Evolutionary conservation across 139 green algal species (phyloP).

Genomic region (Chlorella sp.): DNA sequence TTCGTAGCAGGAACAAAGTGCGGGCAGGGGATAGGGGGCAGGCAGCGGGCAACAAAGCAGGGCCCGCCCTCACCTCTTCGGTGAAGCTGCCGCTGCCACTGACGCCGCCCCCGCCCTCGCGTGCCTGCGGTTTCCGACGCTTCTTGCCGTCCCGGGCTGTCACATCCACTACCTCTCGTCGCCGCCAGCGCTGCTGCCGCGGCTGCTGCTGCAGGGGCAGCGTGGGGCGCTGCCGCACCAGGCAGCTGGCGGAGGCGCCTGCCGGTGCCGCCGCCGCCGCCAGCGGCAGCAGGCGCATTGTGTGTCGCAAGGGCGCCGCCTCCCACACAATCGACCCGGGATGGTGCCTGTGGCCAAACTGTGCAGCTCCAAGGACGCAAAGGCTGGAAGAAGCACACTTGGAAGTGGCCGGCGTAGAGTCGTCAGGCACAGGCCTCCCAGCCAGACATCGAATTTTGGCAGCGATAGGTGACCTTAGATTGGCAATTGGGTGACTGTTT

Average conservation of each 20-base stretch:
- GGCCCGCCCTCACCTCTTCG: not conserved
- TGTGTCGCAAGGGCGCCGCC: not conserved
- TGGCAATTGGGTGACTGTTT: too few relatives aligned
- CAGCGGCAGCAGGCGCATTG: not conserved
- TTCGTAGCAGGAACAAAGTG: not conserved
- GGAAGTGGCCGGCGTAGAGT: too few relatives aligned
- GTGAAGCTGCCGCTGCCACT: conserved; percentile 7
- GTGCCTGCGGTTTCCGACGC: conserved; percentile 3
- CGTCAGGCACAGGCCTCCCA: too few relatives aligned
- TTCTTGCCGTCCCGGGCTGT: conserved; percentile 24
- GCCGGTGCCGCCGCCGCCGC: not conserved
- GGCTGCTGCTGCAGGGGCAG: not conserved
- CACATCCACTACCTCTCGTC: not conserved
- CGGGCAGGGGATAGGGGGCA: not conserved
- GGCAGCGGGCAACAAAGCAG: not conserved
- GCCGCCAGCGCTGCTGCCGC: not conserved
- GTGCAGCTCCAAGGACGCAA: not conserved
- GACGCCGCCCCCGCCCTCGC: not conserved
- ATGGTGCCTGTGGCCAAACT: too few relatives aligned
- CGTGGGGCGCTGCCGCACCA: not conserved
- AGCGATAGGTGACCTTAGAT: too few relatives aligned
- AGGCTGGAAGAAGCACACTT: not conserved
- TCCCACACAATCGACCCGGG: too few relatives aligned
- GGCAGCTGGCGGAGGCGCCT: not conserved
- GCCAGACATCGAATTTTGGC: too few relatives aligned